A percentile compares a stretch with the other conserved stretches of the same genome.
phyloP scores from a whole-genome alignment of 768 basidiomycete genomes.

The Hygrophorus pudorinus region DNA sequence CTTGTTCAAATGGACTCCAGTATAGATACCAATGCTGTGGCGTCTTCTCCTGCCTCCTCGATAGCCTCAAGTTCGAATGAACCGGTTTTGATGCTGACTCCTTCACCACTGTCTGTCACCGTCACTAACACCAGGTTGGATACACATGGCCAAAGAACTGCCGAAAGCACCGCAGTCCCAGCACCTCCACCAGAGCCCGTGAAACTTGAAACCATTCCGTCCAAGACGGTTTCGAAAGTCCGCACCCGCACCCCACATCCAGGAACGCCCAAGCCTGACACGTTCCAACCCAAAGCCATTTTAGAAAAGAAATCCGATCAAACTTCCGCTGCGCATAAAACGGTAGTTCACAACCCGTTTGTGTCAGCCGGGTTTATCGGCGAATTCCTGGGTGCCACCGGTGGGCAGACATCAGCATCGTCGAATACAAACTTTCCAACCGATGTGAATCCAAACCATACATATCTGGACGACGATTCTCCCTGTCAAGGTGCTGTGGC shows the following conservation, averaged over 20 bases:
- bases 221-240: too few relatives aligned
- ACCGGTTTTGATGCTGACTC: constrained; percentile 20
- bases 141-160: too few relatives aligned
- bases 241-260: too few relatives aligned
- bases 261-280: not conserved
- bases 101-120: constrained; percentile 3
- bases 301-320: too few relatives aligned
- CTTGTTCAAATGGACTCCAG: not conserved
- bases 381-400: constrained; percentile 19
- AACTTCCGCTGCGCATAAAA: constrained; percentile 4
- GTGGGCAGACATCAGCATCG: not conserved
- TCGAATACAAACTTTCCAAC: not conserved
- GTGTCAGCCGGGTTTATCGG: constrained; percentile 41
- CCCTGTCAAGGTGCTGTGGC: not conserved
- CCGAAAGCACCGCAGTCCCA: too few relatives aligned
- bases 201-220: too few relatives aligned
- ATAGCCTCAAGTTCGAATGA: constrained; percentile 17
- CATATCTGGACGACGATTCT: too few relatives aligned
- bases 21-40: not conserved
- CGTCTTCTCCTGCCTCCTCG: constrained; percentile 13
- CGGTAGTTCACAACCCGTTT: constrained; percentile 30
- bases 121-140: not conserved
- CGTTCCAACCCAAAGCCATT: not conserved
- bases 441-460: not conserved
- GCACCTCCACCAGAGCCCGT: too few relatives aligned